Conservation (phyloP, 1,139 yeast species). For the Debaryomyces sp. region DNA sequence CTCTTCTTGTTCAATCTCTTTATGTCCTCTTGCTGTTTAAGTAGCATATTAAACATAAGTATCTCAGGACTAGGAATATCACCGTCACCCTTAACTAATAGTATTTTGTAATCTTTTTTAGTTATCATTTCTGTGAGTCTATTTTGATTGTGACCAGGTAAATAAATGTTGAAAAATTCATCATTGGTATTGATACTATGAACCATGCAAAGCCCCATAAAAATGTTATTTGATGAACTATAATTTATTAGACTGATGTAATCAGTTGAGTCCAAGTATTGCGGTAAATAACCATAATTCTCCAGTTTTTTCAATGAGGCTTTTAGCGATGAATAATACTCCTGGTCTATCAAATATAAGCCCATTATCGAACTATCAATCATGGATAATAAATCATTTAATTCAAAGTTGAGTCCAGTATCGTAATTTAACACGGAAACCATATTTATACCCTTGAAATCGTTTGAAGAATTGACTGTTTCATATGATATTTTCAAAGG, state of each 20-base stretch:
- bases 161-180: slow-evolving; percentile 54
- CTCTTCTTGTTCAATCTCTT: slow-evolving; percentile 15
- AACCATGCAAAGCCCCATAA: slow-evolving; percentile 50
- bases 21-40: slow-evolving; percentile 15
- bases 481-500: slow-evolving; percentile 56
- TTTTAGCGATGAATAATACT: slow-evolving; percentile 14
- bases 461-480: slow-evolving; percentile 14
- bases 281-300: slow-evolving; percentile 13
- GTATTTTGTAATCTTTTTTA: slow-evolving; percentile 32
- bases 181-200: slow-evolving; percentile 60
- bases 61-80: slow-evolving; percentile 47
- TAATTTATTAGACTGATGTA: slow-evolving; percentile 18
- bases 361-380: slow-evolving; percentile 61
- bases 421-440: slow-evolving; percentile 41
- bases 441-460: slow-evolving; percentile 40
- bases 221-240: slow-evolving; percentile 17
- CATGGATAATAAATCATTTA: slow-evolving; percentile 42
- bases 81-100: slow-evolving; percentile 67
- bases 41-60: slow-evolving; percentile 25
- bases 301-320: not conserved
- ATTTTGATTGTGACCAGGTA: slow-evolving; percentile 42
- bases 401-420: slow-evolving; percentile 24
- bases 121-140: slow-evolving; percentile 15
- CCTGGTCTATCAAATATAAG: slow-evolving; percentile 35
- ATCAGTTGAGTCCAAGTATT: slow-evolving; percentile 23